Conservation (phyloP, 257 asterid genomes). For the Gardenia jasminoides region DNA sequence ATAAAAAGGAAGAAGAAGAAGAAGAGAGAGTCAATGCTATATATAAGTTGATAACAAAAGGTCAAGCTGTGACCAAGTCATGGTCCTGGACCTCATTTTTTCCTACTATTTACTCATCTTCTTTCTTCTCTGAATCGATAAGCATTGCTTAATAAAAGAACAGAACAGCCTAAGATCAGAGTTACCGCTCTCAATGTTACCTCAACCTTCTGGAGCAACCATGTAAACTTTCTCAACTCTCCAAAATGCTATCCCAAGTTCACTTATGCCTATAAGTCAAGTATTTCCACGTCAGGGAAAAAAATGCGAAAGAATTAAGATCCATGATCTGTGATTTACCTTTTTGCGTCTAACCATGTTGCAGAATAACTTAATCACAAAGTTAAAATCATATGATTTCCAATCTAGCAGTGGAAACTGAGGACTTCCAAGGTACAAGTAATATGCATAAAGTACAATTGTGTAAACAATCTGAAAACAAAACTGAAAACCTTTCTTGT, state of each 20-base stretch:
- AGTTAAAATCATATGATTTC: background rate
- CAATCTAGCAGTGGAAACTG: background rate
- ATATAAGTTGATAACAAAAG: too few relatives aligned
- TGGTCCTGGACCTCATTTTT: background rate
- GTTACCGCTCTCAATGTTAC: background rate
- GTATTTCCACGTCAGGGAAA: background rate
- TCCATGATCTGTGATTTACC: background rate
- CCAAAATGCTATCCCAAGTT: background rate
- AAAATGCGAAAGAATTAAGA: background rate
- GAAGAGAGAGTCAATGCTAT: too few relatives aligned
- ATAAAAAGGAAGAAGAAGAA: too few relatives aligned
- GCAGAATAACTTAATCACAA: background rate
- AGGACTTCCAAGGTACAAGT: too few relatives aligned
- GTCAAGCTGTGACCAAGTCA: background rate
- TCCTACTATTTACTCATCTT: background rate
- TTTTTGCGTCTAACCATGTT: background rate
- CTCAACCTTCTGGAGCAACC: background rate
- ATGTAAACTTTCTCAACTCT: background rate
- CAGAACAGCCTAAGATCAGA: background rate
- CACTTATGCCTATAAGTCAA: background rate
- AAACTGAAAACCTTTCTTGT: background rate
- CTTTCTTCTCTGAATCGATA: background rate
- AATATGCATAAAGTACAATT: background rate
- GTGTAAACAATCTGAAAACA: background rate
- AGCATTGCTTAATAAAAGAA: background rate